Base-by-base conservation (phyloP, 2,329 filamentous ascomycete genomes). In the Colletotrichum liaoningense region DNA sequence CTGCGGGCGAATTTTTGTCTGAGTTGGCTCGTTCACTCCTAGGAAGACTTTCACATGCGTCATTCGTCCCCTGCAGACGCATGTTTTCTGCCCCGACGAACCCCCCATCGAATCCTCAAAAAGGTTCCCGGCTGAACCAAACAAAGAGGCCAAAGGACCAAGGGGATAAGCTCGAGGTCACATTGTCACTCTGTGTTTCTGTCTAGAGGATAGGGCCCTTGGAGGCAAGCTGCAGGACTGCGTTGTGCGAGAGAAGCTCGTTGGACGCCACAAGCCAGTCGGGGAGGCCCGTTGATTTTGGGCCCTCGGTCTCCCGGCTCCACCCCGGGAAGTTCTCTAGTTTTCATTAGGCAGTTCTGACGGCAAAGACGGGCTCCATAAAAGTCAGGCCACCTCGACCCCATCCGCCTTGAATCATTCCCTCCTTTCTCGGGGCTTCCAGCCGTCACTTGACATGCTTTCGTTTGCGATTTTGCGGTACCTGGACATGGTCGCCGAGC, bases 351-450 rank as follows among this genome's bases (percentile, higher is more conserved):
- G 55, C 69, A 54, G 24, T 55, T 62, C 19, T 38, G 14, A 30
- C 62, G 55, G 55, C 26, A 33, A 58, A 30, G 52, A 42, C 38
- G 35, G 54, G 63, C 56, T 38, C 71, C 71, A 73, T 66, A 73
- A 73, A 66, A 73, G 71, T 73, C 71, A 73, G 60, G 71, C 71
- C 71, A 73, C 62, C 71, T 73, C 67, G 56, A 46, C 49, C 54
- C 69, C 71, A 71, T 66, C 67, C 49, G 33, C 67, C 67, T 62
- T 49, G 70, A 70, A 60, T 66, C 56, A 38, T 65, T 49, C 60
- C 60, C 60, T 65, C 62, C 49, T 71, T 73, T 57, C 46, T 66
- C 60, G 55, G 52, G 26, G 22, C 24, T 22, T 19, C 24, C 14
- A 28, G 38, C 64, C 55, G 46, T n/a, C 28, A 57, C 49, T 26